Evolutionary conservation across 805 yeast species (phyloP).

Genomic region (Candida saitoana): DNA sequence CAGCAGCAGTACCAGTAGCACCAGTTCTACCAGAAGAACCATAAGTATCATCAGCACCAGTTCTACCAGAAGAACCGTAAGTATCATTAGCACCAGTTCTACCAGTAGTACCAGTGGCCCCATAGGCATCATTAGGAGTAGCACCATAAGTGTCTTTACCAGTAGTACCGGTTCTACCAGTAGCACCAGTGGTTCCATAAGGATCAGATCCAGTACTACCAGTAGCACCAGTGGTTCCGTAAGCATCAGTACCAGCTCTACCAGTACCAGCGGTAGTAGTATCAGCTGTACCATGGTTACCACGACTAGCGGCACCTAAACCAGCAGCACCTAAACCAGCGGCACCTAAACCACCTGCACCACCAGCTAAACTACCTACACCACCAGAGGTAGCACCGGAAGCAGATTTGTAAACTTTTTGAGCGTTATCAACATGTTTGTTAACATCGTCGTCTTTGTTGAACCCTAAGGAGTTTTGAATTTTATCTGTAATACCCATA

Average conservation of each 20-base stretch:
- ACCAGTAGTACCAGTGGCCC: conserved; percentile 9
- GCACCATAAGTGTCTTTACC: conserved; percentile 8
- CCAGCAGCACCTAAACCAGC: too few relatives aligned
- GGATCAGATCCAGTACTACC: conserved; percentile 5
- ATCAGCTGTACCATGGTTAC: too few relatives aligned
- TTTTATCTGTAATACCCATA: conserved; percentile 39
- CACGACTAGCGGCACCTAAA: too few relatives aligned
- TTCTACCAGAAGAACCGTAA: conserved; percentile 4
- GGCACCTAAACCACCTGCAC: too few relatives aligned
- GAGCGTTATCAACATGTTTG: too few relatives aligned
- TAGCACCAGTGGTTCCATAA: conserved; percentile 4
- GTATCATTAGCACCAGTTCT: conserved; percentile 6
- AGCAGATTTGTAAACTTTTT: too few relatives aligned
- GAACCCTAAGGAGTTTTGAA: conserved; percentile 18
- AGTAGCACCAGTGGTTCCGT: conserved; percentile 3
- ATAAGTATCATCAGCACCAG: conserved; percentile 1
- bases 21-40: conserved; percentile 9
- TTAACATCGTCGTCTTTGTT: conserved; percentile 26
- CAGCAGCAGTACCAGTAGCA: conserved; percentile 9
- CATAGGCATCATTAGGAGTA: not conserved
- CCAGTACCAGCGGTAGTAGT: conserved; percentile 1
- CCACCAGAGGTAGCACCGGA: too few relatives aligned
- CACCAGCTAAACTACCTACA: too few relatives aligned
- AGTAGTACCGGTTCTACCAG: conserved; percentile 5
- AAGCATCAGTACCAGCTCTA: too few relatives aligned